phyloP scores from a whole-genome alignment of 2,329 filamentous ascomycete species.

The Akanthomyces dipterigenus region DNA sequence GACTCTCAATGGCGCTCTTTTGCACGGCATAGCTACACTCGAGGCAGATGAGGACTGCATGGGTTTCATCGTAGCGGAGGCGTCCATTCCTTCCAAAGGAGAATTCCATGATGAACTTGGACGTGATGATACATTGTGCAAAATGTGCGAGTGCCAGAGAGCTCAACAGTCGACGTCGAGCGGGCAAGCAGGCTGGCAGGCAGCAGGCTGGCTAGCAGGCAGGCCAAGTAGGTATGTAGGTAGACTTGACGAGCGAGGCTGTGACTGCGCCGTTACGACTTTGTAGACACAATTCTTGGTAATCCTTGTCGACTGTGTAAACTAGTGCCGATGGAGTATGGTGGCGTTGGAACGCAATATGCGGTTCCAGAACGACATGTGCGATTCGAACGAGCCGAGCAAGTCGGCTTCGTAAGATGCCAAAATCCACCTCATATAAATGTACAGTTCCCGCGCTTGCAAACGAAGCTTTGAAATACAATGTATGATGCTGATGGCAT shows the following conservation, averaged over 20 bases:
- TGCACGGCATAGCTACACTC: slow-evolving; percentile 31
- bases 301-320: background rate
- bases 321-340: background rate
- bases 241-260: background rate
- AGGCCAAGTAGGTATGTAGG: background rate
- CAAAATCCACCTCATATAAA: background rate
- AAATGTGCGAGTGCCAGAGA: background rate
- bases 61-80: background rate
- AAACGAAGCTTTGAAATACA: background rate
- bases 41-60: slow-evolving; percentile 26
- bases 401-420: background rate
- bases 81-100: background rate
- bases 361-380: background rate
- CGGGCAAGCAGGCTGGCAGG: background rate
- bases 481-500: background rate
- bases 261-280: background rate
- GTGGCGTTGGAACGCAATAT: background rate
- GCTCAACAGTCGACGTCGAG: background rate
- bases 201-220: background rate
- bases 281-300: background rate
- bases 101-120: background rate
- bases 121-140: slow-evolving; percentile 4
- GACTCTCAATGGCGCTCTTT: slow-evolving; percentile 28
- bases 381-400: background rate
- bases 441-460: background rate